These are phyloP conservation scores for Monilinia fructicola DNA, from an alignment of 2,329 filamentous ascomycete genomes.

Conservation along the genomic window DNA sequence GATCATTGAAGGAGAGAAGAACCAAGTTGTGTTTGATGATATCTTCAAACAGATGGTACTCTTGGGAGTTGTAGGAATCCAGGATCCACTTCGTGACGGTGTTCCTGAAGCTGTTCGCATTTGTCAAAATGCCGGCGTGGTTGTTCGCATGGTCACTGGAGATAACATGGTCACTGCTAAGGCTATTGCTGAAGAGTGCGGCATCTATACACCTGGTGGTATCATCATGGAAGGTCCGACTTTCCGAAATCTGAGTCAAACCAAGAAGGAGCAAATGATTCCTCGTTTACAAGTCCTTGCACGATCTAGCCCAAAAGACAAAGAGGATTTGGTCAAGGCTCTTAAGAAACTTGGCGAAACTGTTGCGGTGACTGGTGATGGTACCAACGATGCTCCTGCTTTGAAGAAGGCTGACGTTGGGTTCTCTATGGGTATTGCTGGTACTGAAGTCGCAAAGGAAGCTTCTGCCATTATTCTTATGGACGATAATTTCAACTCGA, in stretches of 20 bases:
- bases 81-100: constrained; percentile 68
- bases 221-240: constrained; percentile 68
- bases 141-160: constrained; percentile 72
- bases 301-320: constrained; percentile 68
- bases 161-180: constrained; percentile 71
- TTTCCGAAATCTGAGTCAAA: constrained; percentile 61
- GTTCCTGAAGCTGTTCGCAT: constrained; percentile 66
- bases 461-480: constrained; percentile 61
- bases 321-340: constrained; percentile 62
- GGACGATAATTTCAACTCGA: constrained; percentile 63
- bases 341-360: constrained; percentile 65
- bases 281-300: constrained; percentile 67
- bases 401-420: constrained; percentile 66
- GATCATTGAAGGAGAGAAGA: constrained; percentile 57
- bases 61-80: constrained; percentile 70
- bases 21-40: constrained; percentile 64
- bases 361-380: constrained; percentile 66
- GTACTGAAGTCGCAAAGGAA: constrained; percentile 64
- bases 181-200: constrained; percentile 72
- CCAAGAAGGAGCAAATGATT: constrained; percentile 58
- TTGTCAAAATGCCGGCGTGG: constrained; percentile 67
- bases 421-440: constrained; percentile 66
- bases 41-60: constrained; percentile 73
- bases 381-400: constrained; percentile 65
- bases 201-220: constrained; percentile 54